Conservation (phyloP, 768 basidiomycete genomes). For the Coprinellus micaceus region DNA sequence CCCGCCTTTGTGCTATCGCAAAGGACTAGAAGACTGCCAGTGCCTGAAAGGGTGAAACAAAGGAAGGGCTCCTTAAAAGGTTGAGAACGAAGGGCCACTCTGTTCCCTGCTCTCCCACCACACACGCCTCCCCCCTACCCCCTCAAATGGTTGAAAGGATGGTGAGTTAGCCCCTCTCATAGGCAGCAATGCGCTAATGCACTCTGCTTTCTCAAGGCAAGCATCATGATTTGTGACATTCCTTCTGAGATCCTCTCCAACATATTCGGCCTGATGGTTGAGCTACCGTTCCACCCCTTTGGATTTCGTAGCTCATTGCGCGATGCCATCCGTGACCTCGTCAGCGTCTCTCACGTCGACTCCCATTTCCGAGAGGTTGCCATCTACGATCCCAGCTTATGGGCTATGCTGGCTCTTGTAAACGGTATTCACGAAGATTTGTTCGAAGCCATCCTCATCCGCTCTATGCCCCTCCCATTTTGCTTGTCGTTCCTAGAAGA, state of each 20-base stretch:
- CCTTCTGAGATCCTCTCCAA: not conserved
- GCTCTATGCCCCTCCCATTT: not conserved
- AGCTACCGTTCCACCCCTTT: not conserved
- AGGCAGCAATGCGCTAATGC: no score
- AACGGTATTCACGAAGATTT: not conserved
- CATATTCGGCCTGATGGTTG: not conserved
- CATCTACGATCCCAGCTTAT: not conserved
- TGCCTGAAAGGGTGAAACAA: no score
- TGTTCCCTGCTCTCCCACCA: no score
- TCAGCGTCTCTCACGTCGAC: not conserved
- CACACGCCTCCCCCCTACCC: no score
- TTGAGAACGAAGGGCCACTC: no score
- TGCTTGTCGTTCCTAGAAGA: not conserved
- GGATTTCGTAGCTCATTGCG: not conserved
- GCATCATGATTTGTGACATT: no score
- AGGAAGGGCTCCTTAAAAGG: no score
- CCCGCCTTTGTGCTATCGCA: no score
- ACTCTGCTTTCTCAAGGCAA: no score
- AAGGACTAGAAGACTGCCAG: no score
- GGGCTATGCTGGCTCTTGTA: not conserved
- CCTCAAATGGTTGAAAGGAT: no score
- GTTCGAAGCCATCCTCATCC: not conserved
- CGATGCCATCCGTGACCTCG: not conserved
- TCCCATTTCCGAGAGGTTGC: not conserved
- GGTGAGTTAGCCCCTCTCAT: no score